Conservation (phyloP, 345 rosid species). For the Excoecaria agallocha region DNA sequence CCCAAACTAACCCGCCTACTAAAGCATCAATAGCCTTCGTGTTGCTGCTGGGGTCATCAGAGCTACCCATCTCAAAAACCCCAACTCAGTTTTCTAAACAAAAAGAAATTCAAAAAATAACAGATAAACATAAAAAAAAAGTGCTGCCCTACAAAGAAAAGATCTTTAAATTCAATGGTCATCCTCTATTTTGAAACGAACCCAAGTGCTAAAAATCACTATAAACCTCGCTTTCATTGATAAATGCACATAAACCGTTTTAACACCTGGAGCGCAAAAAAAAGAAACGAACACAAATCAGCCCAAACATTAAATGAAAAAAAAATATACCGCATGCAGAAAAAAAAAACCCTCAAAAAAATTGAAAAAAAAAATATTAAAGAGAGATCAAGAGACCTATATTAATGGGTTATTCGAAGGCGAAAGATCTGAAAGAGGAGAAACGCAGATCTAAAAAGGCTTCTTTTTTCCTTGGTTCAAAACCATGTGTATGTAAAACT, state of each 20-base stretch:
- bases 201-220: constrained; percentile 28
- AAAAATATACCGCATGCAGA: constrained; percentile 31
- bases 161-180: constrained; percentile 26
- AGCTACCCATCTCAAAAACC: constrained; percentile 61
- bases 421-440: constrained; percentile 25
- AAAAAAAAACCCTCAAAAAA: constrained; percentile 7
- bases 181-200: constrained; percentile 11
- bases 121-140: constrained; percentile 12
- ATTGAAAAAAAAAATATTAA: constrained; percentile 5
- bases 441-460: constrained; percentile 1
- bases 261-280: constrained; percentile 23
- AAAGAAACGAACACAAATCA: constrained; percentile 8
- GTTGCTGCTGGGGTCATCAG: constrained; percentile 53
- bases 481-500: not conserved
- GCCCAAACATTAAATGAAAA: not conserved
- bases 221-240: constrained; percentile 23
- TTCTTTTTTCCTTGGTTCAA: not conserved
- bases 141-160: not conserved
- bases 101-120: not conserved
- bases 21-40: constrained; percentile 58
- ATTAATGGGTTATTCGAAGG: constrained; percentile 17
- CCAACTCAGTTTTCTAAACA: constrained; percentile 14
- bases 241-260: constrained; percentile 26
- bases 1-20: constrained; percentile 96
- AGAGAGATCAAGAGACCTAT: not conserved